Conservation (phyloP, 495 filamentous ascomycete species). For the Bombardia bombarda region DNA sequence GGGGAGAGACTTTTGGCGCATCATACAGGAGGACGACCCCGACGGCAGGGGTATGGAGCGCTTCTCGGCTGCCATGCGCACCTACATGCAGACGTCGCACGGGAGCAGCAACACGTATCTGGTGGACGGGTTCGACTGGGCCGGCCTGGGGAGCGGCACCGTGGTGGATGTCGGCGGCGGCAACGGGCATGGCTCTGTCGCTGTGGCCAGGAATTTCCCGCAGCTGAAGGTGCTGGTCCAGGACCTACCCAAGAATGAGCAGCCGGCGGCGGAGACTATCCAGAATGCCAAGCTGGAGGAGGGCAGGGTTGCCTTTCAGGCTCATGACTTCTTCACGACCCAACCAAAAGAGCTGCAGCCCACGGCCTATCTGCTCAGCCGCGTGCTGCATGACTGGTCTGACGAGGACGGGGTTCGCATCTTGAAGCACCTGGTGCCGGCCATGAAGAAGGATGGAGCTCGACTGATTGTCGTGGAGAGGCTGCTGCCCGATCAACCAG, state of each 20-base stretch:
- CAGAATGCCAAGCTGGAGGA: not conserved
- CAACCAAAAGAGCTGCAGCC: not conserved
- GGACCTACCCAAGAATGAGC: conserved; percentile 3
- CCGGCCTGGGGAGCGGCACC: not conserved
- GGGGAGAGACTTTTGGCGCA: conserved; percentile 2
- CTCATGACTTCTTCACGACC: conserved; percentile 2
- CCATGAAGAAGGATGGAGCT: not conserved
- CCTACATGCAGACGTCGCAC: not conserved
- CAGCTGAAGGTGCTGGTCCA: conserved; percentile 1
- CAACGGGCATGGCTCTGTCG: conserved; percentile 1
- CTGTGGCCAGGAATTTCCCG: not conserved
- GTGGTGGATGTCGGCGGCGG: conserved; percentile 5
- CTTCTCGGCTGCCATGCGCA: conserved; percentile 2
- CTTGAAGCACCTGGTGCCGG: not conserved
- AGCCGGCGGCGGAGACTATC: not conserved
- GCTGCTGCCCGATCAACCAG: conserved; percentile 2
- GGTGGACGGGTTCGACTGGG: conserved; percentile 2
- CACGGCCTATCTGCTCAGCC: conserved; percentile 1
- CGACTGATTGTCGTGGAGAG: conserved; percentile 4
- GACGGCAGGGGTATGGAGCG: conserved; percentile 1
- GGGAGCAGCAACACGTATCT: not conserved
- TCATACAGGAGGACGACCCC: conserved; percentile 2
- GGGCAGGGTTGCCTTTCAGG: not conserved
- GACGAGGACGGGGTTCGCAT: conserved; percentile 3
- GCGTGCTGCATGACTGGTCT: conserved; percentile 6